A percentile compares a stretch with the other conserved stretches of the same genome.
phyloP scores from a whole-genome alignment of 768 basidiomycete genomes.

The Pisolithus albus region DNA sequence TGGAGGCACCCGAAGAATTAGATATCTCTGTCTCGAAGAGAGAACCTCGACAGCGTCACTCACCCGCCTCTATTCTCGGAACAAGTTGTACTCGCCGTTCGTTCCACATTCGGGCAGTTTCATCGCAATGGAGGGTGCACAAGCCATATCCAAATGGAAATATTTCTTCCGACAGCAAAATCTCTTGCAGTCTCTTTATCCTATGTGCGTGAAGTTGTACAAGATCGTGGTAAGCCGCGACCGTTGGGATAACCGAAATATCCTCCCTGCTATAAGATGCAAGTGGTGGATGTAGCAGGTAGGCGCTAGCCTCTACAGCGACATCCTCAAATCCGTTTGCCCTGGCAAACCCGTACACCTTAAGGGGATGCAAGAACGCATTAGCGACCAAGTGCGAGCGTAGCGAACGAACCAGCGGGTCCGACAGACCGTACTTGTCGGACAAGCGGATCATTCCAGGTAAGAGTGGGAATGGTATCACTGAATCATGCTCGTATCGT shows the following conservation, averaged over 20 bases:
- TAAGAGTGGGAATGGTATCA: constrained; percentile 63
- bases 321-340: constrained; percentile 36
- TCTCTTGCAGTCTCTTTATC: constrained; percentile 43
- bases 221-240: constrained; percentile 57
- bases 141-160: constrained; percentile 70
- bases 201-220: constrained; percentile 53
- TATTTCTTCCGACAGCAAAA: constrained; percentile 52
- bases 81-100: constrained; percentile 39
- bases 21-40: not conserved
- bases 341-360: constrained; percentile 54
- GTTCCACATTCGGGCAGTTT: constrained; percentile 46
- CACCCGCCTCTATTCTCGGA: constrained; percentile 49
- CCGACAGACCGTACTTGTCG: constrained; percentile 60
- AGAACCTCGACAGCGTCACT: constrained; percentile 5
- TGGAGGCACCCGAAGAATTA: constrained; percentile 14
- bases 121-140: constrained; percentile 46
- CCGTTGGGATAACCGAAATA: constrained; percentile 48
- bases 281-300: constrained; percentile 48
- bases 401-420: constrained; percentile 36
- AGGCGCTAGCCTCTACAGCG: constrained; percentile 53
- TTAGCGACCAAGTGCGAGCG: constrained; percentile 50
- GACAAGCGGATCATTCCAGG: constrained; percentile 48
- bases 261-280: constrained; percentile 46
- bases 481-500: constrained; percentile 29
- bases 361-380: constrained; percentile 43